phyloP scores from a whole-genome alignment of 345 rosid genomes.

The Dovyalis caffra region DNA sequence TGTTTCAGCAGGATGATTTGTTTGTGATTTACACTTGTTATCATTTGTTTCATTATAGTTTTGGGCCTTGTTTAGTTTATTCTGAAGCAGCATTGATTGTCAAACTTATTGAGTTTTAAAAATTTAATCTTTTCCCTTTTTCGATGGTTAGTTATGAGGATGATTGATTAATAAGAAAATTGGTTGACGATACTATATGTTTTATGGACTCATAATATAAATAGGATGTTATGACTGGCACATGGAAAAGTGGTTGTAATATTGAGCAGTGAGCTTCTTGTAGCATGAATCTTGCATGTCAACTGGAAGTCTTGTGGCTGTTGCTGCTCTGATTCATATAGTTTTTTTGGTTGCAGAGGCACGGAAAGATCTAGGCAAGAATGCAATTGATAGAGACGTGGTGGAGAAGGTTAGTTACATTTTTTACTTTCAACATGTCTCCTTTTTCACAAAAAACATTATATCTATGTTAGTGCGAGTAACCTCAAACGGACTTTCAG shows the following conservation, averaged over 20 bases:
- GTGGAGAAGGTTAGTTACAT: constrained; percentile 62
- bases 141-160: neutral
- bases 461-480: neutral
- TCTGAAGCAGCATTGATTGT: neutral
- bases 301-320: neutral
- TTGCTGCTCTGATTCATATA: constrained; percentile 3
- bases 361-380: constrained; percentile 59
- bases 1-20: neutral
- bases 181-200: neutral
- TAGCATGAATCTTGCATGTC: neutral
- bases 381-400: constrained; percentile 63
- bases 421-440: neutral
- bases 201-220: neutral
- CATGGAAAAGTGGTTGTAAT: neutral
- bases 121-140: neutral
- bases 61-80: neutral
- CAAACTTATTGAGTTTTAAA: neutral
- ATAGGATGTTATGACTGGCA: neutral
- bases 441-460: neutral
- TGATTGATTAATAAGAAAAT: neutral
- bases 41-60: neutral
- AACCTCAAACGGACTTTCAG: neutral
- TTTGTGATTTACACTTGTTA: neutral
- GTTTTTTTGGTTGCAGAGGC: constrained; percentile 51
- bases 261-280: neutral